Percentiles rank a stretch among this genome's conserved stretches.
phyloP scores from a whole-genome alignment of 2,329 filamentous ascomycete genomes.

The Penicillium sp. region DNA sequence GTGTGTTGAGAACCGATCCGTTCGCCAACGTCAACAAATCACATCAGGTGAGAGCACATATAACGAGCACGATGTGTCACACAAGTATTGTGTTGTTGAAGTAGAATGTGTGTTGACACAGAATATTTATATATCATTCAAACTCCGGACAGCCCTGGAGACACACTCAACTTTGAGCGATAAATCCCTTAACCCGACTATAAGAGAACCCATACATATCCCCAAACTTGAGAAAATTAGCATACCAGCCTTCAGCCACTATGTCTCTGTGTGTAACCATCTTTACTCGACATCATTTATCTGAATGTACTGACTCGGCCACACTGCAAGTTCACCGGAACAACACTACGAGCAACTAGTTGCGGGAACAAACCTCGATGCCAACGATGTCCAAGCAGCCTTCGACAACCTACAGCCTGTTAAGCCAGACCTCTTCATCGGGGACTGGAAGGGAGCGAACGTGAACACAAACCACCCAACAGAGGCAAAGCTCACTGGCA shows the following conservation, averaged over 20 bases:
- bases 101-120: too few species aligned
- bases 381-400: constrained; percentile 3
- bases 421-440: constrained; percentile 6
- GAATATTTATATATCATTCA: too few species aligned
- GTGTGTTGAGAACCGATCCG: background rate
- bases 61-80: background rate
- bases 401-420: constrained; percentile 13
- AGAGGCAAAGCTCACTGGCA: constrained; percentile 7
- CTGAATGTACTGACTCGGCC: background rate
- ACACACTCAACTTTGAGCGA: too few species aligned
- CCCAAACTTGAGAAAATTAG: background rate
- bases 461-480: constrained; percentile 11
- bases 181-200: too few species aligned
- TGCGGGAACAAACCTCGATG: constrained; percentile 3
- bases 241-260: background rate
- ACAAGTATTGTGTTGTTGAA: background rate
- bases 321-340: constrained; percentile 6
- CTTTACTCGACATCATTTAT: background rate
- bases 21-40: background rate
- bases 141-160: too few species aligned
- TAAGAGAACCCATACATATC: too few species aligned
- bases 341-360: constrained; percentile 14
- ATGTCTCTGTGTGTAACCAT: constrained; percentile 5
- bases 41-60: background rate
- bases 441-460: constrained; percentile 11